A percentile compares a stretch with the other conserved stretches of the same genome.
These are phyloP conservation scores for Umbelopsis sp. DNA, from an alignment of 371 early-diverging fungal species.

Conservation along the genomic window DNA sequence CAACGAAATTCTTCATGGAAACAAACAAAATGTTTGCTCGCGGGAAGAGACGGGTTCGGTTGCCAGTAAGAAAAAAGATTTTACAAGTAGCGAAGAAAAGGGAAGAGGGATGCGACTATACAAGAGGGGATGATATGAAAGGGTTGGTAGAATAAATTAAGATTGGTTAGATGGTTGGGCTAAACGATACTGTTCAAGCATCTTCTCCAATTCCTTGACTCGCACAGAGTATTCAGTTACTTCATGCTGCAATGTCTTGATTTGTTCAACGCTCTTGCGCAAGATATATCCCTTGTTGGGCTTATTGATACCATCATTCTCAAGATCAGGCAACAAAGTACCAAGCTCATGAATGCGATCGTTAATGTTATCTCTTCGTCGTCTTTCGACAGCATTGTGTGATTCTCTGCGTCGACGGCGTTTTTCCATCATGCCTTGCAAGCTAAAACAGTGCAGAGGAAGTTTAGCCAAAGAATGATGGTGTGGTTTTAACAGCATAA, in stretches of 20 bases:
- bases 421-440: conserved; percentile 73
- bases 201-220: conserved; percentile 68
- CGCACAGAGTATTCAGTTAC: conserved; percentile 59
- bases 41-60: neutral
- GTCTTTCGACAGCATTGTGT: conserved; percentile 94
- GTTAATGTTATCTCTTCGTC: conserved; percentile 94
- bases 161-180: neutral
- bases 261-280: conserved; percentile 88
- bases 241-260: conserved; percentile 65
- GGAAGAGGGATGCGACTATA: conserved; percentile 1
- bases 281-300: conserved; percentile 82
- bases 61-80: neutral
- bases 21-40: neutral
- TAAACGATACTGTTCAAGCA: conserved; percentile 26
- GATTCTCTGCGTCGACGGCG: conserved; percentile 90
- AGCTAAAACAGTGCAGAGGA: conserved; percentile 24
- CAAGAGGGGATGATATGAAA: conserved; percentile 1
- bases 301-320: conserved; percentile 60
- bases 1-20: neutral
- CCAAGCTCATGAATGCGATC: conserved; percentile 91
- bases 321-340: conserved; percentile 71
- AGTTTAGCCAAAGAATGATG: neutral
- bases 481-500: neutral
- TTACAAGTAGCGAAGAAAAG: conserved; percentile 7
- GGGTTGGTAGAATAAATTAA: neutral